Evolutionary conservation across 179 eudicot genomes (phyloP).

Genomic region (Nepenthes alata): DNA sequence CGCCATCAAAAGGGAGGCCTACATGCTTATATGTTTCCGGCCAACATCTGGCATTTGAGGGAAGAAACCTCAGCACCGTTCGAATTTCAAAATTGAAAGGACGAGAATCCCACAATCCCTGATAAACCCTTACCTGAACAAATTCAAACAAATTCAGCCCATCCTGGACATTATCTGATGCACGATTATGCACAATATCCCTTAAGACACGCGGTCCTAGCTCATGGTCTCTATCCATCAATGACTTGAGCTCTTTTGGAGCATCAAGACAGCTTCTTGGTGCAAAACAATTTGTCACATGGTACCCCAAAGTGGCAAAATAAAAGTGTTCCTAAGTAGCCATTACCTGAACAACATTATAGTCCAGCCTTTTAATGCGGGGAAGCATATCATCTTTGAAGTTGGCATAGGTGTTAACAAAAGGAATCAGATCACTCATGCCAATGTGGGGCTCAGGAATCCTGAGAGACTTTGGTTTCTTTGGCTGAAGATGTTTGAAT

Average conservation of each 20-base stretch:
- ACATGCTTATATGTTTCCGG: conserved; percentile 93
- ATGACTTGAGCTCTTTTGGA: not conserved
- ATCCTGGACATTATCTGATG: not conserved
- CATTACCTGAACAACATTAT: not conserved
- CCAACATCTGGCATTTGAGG: conserved; percentile 99
- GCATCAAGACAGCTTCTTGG: not conserved
- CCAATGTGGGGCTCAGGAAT: not conserved
- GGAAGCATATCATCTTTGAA: not conserved
- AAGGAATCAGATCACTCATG: not conserved
- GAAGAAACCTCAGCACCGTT: conserved; percentile 51
- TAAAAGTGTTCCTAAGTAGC: not conserved
- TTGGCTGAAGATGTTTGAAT: not conserved
- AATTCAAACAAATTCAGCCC: not conserved
- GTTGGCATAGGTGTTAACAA: not conserved
- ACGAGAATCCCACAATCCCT: conserved; percentile 99
- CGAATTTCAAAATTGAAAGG: conserved; percentile 88
- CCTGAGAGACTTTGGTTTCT: not conserved
- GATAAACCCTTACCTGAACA: too few relatives aligned
- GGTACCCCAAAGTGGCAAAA: not conserved
- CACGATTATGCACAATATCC: not conserved
- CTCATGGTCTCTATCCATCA: not conserved
- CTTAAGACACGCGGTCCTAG: not conserved
- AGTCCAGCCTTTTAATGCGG: not conserved
- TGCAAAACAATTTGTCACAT: not conserved
- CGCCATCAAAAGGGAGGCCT: conserved; percentile 98